Conservation (phyloP, 768 basidiomycete species). For the Coprinellus aureogranulatus region DNA sequence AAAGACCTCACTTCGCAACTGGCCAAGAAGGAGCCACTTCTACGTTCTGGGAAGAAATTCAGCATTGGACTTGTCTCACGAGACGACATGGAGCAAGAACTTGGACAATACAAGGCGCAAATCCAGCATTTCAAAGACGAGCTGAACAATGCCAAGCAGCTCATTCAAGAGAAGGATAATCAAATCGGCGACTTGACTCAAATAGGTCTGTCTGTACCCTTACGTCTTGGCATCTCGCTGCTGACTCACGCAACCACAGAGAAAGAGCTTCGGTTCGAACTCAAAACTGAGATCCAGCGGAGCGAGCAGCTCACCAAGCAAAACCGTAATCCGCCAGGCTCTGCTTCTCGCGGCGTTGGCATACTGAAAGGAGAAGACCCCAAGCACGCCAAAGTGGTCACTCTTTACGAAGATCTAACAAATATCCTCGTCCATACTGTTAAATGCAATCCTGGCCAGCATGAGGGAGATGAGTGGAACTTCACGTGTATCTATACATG, state of each 20-base stretch:
- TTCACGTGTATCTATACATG: conserved; percentile 70
- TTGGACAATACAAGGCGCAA: conserved; percentile 30
- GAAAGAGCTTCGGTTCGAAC: conserved; percentile 49
- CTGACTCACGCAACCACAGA: conserved; percentile 32
- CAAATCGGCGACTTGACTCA: conserved; percentile 47
- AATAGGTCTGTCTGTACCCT: conserved; percentile 38
- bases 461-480: conserved; percentile 55
- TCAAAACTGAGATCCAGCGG: conserved; percentile 63
- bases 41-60: conserved; percentile 37
- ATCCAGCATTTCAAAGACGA: conserved; percentile 40
- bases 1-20: conserved; percentile 55
- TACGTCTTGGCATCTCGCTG: neutral
- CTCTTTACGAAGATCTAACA: conserved; percentile 84
- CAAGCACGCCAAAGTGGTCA: conserved; percentile 58
- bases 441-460: conserved; percentile 38
- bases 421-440: conserved; percentile 70
- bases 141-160: conserved; percentile 41
- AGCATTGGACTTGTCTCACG: conserved; percentile 65
- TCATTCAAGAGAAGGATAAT: conserved; percentile 43
- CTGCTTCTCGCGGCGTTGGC: conserved; percentile 31
- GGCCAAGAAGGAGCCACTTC: conserved; percentile 52
- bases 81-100: conserved; percentile 71
- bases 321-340: conserved; percentile 40
- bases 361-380: conserved; percentile 46
- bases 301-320: conserved; percentile 43